Conservation (phyloP, 805 yeast species). For the Kluyveromyces starmeri region DNA sequence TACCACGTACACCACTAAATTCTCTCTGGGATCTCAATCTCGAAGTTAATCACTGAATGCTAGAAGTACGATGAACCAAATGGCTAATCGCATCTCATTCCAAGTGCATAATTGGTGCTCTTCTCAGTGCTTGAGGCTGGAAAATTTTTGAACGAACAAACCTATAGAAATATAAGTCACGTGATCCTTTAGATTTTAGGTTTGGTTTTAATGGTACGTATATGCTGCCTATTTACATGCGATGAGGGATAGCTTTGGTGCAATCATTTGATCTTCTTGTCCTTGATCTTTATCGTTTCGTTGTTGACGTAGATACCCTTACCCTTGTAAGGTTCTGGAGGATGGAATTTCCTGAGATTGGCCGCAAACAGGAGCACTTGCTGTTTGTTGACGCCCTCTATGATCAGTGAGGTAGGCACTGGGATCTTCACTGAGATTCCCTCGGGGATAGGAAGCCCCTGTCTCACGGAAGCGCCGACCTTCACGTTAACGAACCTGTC, state of each 20-base stretch:
- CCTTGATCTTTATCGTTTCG: conserved; percentile 85
- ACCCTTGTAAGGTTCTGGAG: conserved; percentile 98
- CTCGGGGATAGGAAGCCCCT: conserved; percentile 67
- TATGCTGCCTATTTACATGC: conserved; percentile 2
- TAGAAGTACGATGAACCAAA: no score
- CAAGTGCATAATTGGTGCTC: no score
- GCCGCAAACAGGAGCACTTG: conserved; percentile 85
- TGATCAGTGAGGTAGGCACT: conserved; percentile 71
- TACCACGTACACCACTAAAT: no score
- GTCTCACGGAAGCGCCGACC: conserved; percentile 79
- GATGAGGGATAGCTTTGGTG: not conserved
- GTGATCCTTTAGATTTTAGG: not conserved
- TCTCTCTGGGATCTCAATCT: no score
- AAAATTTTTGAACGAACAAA: not conserved
- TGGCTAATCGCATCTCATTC: no score
- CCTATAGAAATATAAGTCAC: not conserved
- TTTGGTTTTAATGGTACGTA: not conserved
- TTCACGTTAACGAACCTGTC: conserved; percentile 61
- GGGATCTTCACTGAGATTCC: conserved; percentile 72
- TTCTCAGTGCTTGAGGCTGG: no score
- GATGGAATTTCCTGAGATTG: conserved; percentile 71
- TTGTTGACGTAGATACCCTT: conserved; percentile 90
- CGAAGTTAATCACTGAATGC: no score
- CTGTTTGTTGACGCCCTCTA: conserved; percentile 86
- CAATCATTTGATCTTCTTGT: conserved; percentile 79